phyloP scores from a whole-genome alignment of 257 asterid species.

The Lantana camara region DNA sequence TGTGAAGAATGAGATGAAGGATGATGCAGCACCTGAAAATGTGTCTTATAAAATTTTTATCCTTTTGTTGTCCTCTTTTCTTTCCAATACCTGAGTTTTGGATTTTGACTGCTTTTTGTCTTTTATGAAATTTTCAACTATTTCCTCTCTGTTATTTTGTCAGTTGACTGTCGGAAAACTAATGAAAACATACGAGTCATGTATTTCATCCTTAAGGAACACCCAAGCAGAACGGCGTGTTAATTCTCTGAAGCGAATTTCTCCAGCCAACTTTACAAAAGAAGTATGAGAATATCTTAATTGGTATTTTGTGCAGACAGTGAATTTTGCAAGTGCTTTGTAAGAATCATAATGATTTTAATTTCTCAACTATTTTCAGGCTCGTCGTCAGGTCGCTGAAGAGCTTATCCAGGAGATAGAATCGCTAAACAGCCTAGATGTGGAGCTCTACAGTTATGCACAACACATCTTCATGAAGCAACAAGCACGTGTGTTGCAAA shows the following conservation, averaged over 20 bases:
- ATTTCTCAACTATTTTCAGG: constrained; percentile 47
- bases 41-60: constrained; percentile 35
- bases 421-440: constrained; percentile 69
- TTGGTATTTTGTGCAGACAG: neutral
- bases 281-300: constrained; percentile 56
- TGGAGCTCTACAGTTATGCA: constrained; percentile 77
- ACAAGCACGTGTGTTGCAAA: constrained; percentile 42
- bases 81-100: neutral
- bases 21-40: constrained; percentile 42
- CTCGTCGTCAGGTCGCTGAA: constrained; percentile 58
- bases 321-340: constrained; percentile 1
- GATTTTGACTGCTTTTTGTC: constrained; percentile 16
- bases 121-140: constrained; percentile 11
- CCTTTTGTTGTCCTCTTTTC: too few species aligned
- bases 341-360: neutral
- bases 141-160: constrained; percentile 28
- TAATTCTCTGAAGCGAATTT: constrained; percentile 62
- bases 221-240: constrained; percentile 66
- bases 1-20: constrained; percentile 34
- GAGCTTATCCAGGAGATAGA: constrained; percentile 63
- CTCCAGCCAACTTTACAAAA: constrained; percentile 87
- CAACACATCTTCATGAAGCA: constrained; percentile 64
- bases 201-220: constrained; percentile 55
- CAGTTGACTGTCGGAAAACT: constrained; percentile 78
- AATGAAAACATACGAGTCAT: constrained; percentile 65